Base-by-base conservation (phyloP, 2,329 filamentous ascomycete species). In the Ophiostoma sp. region DNA sequence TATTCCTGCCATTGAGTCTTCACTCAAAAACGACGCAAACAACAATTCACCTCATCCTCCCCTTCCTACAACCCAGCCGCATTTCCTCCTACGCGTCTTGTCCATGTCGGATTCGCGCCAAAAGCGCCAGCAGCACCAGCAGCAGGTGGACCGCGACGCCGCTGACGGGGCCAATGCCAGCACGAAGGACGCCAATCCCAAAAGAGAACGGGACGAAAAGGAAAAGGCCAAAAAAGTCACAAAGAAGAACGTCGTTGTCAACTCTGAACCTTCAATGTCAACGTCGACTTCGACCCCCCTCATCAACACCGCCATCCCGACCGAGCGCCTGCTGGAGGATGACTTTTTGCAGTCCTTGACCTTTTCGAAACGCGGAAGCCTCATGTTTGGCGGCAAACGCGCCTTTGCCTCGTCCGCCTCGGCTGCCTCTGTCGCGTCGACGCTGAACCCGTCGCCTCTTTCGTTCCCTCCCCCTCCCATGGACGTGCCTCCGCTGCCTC, bases 351-450 rank as follows among this genome's bases (percentile, higher is more conserved):
- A 82, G 76, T 83, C 84, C 72, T 80, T 91, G 76, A 85, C 85
- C 76, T 91, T 91, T 78, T 90, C 89, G 73, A 89, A 89, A 75
- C 85, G 89, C 77, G 89, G 89, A 76, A 91, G 89, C 80, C 83
- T 91, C 77, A 88, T 91, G 85, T 85, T 90, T 78, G 85, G 86
- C 75, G 85, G 84, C 71, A 85, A 85, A 78, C 83, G 78, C 73
- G 77, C 77, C 12, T 66, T 76, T 17, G 77, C 72, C 25, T 42
- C 63, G n/a, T 55, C 72, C 36, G 59, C 71, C n/a, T 36, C 69
- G 71, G 22, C 45, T 39, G 63, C 69, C 28, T 48, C 57, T 12
- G 52, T 61, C 7, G 8, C 64, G 12, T 59, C 69, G 9, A 50
- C 42, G 4, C 19, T 39, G 6, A 12, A 1, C 9, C 2, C 42